phyloP scores from a whole-genome alignment of 495 filamentous ascomycete genomes.

The Penicillium longicatenatum region DNA sequence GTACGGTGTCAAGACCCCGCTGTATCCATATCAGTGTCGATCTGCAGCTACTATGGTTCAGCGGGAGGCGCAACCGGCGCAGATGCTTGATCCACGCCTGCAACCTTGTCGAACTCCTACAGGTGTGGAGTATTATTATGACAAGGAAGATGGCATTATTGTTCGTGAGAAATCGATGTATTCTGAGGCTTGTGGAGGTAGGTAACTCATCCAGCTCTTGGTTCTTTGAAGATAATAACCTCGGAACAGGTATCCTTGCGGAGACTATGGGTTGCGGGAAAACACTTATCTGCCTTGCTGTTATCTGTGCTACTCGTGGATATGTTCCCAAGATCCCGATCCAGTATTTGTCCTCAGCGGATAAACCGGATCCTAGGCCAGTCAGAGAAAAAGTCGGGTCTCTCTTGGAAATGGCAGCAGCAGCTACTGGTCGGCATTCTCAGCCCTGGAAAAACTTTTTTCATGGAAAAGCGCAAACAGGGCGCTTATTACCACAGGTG shows the following conservation, averaged over 20 bases:
- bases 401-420: slow-evolving; percentile 71
- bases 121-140: slow-evolving; percentile 69
- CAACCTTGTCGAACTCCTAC: slow-evolving; percentile 56
- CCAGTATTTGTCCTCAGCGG: slow-evolving; percentile 44
- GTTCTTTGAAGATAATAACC: not conserved
- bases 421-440: slow-evolving; percentile 62
- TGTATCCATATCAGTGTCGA: slow-evolving; percentile 80
- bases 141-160: slow-evolving; percentile 61
- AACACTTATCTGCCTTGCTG: slow-evolving; percentile 81
- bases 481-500: slow-evolving; percentile 49
- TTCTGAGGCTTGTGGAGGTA: slow-evolving; percentile 73
- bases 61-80: slow-evolving; percentile 66
- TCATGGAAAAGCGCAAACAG: slow-evolving; percentile 30
- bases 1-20: slow-evolving; percentile 62
- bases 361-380: slow-evolving; percentile 37
- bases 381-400: slow-evolving; percentile 50
- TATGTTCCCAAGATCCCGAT: slow-evolving; percentile 67
- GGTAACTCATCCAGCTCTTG: not conserved
- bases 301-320: slow-evolving; percentile 78
- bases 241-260: slow-evolving; percentile 40
- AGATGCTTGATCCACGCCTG: slow-evolving; percentile 74
- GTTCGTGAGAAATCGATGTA: slow-evolving; percentile 67
- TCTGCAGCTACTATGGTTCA: slow-evolving; percentile 87
- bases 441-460: slow-evolving; percentile 71
- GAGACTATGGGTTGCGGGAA: slow-evolving; percentile 79